These are phyloP conservation scores for Aureobasidium pullulans DNA, from an alignment of 2,329 filamentous ascomycete genomes.

Conservation along the genomic window DNA sequence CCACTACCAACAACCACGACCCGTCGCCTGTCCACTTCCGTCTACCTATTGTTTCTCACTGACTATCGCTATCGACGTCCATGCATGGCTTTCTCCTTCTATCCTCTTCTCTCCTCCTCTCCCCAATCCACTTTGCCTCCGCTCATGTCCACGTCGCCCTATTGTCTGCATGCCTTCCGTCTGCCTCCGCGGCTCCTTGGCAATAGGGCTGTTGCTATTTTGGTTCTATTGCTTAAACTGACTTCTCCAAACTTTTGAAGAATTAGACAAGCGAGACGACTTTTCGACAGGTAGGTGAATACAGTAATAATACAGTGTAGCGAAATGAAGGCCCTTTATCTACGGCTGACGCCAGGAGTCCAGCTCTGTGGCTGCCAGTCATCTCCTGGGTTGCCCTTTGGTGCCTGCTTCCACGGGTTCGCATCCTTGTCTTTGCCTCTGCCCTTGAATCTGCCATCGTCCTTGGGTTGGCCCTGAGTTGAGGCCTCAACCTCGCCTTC, in stretches of 20 bases:
- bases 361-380: conserved; percentile 42
- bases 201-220: conserved; percentile 9
- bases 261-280: not conserved
- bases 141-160: not conserved
- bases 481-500: conserved; percentile 27
- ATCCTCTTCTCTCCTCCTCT: not conserved
- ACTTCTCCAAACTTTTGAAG: not conserved
- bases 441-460: conserved; percentile 27
- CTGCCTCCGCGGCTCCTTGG: conserved; percentile 3
- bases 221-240: not conserved
- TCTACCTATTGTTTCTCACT: not conserved
- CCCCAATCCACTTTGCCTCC: not conserved
- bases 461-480: conserved; percentile 19
- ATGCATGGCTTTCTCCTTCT: not conserved
- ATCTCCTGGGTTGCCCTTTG: conserved; percentile 34
- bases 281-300: not conserved
- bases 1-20: not conserved
- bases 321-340: conserved; percentile 15
- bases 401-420: conserved; percentile 35
- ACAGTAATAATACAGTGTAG: conserved; percentile 5
- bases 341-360: conserved; percentile 34
- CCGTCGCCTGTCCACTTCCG: not conserved
- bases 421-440: conserved; percentile 22
- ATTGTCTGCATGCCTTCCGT: not conserved
- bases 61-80: not conserved